Conservation (phyloP, 371 early-diverging fungal genomes). For the Zancudomyces culisetae region DNA sequence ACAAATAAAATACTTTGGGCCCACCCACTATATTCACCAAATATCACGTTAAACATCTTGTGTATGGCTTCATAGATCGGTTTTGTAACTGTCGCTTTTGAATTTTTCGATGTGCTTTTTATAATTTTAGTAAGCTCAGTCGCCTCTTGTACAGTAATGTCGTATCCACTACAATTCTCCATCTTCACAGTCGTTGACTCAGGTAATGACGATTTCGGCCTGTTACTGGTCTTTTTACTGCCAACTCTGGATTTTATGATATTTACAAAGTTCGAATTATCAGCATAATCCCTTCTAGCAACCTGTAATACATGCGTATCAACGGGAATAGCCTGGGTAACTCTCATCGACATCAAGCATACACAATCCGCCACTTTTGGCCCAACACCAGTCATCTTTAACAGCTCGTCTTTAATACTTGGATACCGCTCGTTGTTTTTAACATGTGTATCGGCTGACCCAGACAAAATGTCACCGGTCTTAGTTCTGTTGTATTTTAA, state of each 20-base stretch:
- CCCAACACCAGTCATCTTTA: conserved; percentile 52
- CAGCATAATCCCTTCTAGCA: conserved; percentile 57
- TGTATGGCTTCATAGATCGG: conserved; percentile 49
- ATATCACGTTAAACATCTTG: conserved; percentile 48
- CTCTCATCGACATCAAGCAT: conserved; percentile 64
- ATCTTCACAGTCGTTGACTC: too few relatives aligned
- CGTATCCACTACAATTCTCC: not conserved
- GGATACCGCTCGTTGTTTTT: conserved; percentile 27
- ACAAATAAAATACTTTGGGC: conserved; percentile 62
- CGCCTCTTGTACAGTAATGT: conserved; percentile 2
- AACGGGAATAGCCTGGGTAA: conserved; percentile 68
- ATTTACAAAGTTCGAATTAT: conserved; percentile 7
- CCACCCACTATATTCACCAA: conserved; percentile 82
- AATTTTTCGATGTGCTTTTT: conserved; percentile 1
- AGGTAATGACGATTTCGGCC: too few relatives aligned
- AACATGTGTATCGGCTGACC: too few relatives aligned
- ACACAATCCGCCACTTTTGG: conserved; percentile 98
- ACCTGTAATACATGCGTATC: conserved; percentile 92
- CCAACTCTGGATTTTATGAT: not conserved
- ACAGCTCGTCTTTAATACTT: conserved; percentile 37
- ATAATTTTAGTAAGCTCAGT: conserved; percentile 6
- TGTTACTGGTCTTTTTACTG: too few relatives aligned
- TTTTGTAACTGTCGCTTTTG: conserved; percentile 40
- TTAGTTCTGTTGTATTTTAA: too few relatives aligned
- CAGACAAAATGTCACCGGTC: too few relatives aligned